Evolutionary conservation across 805 yeast genomes (phyloP).

Genomic region (Kuraishia ogatae): DNA sequence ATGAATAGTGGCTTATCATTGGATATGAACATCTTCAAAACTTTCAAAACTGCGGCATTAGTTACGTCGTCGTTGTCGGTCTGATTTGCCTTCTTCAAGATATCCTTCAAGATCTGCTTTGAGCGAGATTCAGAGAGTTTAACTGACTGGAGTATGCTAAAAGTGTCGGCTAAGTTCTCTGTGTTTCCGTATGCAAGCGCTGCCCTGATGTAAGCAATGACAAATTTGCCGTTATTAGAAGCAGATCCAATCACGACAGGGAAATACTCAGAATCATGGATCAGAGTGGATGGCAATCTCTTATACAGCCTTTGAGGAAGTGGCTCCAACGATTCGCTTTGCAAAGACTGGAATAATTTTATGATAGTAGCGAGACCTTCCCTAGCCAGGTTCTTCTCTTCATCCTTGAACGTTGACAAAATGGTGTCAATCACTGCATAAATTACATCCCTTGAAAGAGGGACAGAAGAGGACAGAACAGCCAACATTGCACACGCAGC

Average conservation of each 20-base stretch:
- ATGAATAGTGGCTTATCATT: conserved; percentile 29
- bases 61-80: neutral
- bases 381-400: conserved; percentile 11
- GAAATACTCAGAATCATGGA: neutral
- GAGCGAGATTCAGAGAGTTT: conserved; percentile 9
- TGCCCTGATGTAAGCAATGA: neutral
- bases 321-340: conserved; percentile 18
- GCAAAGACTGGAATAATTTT: conserved; percentile 41
- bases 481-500: conserved; percentile 79
- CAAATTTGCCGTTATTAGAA: neutral
- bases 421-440: conserved; percentile 57
- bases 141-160: neutral
- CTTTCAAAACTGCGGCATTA: neutral
- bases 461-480: conserved; percentile 67
- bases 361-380: conserved; percentile 39
- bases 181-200: conserved; percentile 1
- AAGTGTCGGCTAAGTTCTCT: neutral
- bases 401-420: conserved; percentile 18
- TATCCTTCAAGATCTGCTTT: conserved; percentile 12
- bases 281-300: conserved; percentile 11
- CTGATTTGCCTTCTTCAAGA: conserved; percentile 8
- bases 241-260: neutral
- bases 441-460: conserved; percentile 47
- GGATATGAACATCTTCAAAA: conserved; percentile 27
- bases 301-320: conserved; percentile 15